These are phyloP conservation scores for Albatrellus ellisii DNA, from an alignment of 768 basidiomycete genomes.

Conservation along the genomic window DNA sequence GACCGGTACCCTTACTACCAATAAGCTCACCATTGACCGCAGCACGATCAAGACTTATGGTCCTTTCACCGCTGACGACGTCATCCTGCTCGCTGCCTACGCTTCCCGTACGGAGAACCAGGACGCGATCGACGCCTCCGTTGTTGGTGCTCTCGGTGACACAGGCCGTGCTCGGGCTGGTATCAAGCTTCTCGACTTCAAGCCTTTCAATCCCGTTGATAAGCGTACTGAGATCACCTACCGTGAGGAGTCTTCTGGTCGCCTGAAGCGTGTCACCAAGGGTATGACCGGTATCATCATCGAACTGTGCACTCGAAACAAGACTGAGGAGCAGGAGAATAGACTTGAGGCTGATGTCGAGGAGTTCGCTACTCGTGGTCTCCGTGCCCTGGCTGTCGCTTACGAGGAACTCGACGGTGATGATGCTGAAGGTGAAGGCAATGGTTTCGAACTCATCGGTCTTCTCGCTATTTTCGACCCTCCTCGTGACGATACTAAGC, in stretches of 20 bases:
- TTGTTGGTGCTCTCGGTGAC: conserved; percentile 71
- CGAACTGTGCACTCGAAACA: conserved; percentile 94
- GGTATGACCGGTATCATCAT: conserved; percentile 99
- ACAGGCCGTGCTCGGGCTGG: conserved; percentile 67
- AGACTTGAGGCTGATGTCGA: conserved; percentile 90
- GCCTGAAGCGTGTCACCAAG: conserved; percentile 97
- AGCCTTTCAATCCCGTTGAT: conserved; percentile 98
- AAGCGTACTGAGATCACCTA: conserved; percentile 99
- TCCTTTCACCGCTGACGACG: conserved; percentile 77
- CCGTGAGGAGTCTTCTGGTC: conserved; percentile 86
- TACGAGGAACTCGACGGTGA: conserved; percentile 85
- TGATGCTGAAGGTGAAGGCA: conserved; percentile 77
- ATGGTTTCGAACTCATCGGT: conserved; percentile 96
- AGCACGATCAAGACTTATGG: conserved; percentile 86
- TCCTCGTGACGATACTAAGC: conserved; percentile 95
- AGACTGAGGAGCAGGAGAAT: conserved; percentile 86
- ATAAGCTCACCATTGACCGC: conserved; percentile 97
- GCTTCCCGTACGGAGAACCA: conserved; percentile 98
- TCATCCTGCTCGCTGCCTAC: conserved; percentile 89
- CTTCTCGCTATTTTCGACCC: conserved; percentile 97
- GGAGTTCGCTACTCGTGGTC: conserved; percentile 91
- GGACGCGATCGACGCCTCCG: conserved; percentile 90
- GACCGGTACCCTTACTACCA: conserved; percentile 96
- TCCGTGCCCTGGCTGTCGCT: conserved; percentile 93
- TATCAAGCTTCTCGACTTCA: conserved; percentile 96